Evolutionary conservation across 345 rosid species (phyloP), one percentile per base, ranked within the genome.

Genomic region (Cardamine resedifolia): DNA sequence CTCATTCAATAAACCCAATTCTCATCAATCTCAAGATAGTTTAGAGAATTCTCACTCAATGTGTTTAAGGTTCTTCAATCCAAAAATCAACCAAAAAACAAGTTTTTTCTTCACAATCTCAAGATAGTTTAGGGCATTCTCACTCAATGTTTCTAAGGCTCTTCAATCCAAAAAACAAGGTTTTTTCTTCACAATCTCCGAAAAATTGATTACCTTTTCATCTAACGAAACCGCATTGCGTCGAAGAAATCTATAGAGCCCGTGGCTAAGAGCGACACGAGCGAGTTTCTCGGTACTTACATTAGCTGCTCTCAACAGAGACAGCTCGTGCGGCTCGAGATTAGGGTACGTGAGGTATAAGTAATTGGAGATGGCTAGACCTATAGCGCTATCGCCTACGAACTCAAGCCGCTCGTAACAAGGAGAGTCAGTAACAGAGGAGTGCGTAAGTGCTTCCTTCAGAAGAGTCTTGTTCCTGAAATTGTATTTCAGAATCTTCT

Each of bases 281-380:
- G 98, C 93, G 41, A 92, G 84, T 58, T 90, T 92, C 85, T 92
- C 98, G 3, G 86, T 92, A 33, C 93, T 86, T 10, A 84, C 74
- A 50, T 87, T 90, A 36, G 88, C 90, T 16, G 96, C 77, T 30
- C 96, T 85, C 27, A 92, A 47, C 10, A 59, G 71, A 33, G 98
- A 78, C 31, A 92, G 70, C 52, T 72, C 72, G 1, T 90, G 90
- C 0, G 80, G 90, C 6, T 86, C 88, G 18, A 86, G 80, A 0
- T 43, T 11, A 4, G 91, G 96, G 79, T 87, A 82, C 2, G 80
- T 64, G 6, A 84, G 65, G 83, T 75, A 92, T 1, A 85, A 14
- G 70, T 87, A 55, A 39, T 80, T 85, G 0, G 79, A 71, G n/a
- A 90, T 4, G 0, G 90, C 96, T 5, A 84, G 69, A 6, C 81